phyloP scores from a whole-genome alignment of 768 basidiomycete species.

The Rhodotorula babjevae region DNA sequence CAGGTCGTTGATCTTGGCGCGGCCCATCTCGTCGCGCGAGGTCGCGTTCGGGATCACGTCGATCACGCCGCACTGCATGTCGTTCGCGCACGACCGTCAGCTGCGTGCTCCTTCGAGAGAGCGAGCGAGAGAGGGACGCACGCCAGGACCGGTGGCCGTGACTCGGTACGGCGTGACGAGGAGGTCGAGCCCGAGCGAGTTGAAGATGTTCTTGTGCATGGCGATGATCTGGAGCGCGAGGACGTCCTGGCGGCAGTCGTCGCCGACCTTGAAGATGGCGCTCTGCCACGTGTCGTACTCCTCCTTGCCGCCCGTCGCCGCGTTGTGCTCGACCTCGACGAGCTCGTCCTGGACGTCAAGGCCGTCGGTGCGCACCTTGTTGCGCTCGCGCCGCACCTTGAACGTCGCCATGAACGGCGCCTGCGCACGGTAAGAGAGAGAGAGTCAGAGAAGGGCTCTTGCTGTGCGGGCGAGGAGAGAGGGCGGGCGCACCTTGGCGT shows the following conservation, averaged over 20 bases:
- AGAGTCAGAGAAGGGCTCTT: not conserved
- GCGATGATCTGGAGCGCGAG: slow-evolving; percentile 94
- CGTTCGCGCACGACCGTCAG: no score
- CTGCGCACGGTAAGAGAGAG: slow-evolving; percentile 51
- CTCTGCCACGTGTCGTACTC: slow-evolving; percentile 88
- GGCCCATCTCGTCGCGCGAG: slow-evolving; percentile 97
- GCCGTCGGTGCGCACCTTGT: slow-evolving; percentile 13
- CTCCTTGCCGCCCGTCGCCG: slow-evolving; percentile 41
- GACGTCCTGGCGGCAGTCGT: slow-evolving; percentile 98
- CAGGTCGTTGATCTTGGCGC: slow-evolving; percentile 94
- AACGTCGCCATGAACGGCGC: slow-evolving; percentile 99
- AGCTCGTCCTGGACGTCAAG: slow-evolving; percentile 35
- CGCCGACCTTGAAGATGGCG: slow-evolving; percentile 99
- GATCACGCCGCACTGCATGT: slow-evolving; percentile 82
- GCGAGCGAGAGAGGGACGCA: slow-evolving; percentile 50
- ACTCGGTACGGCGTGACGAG: slow-evolving; percentile 96
- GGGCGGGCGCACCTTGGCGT: slow-evolving; percentile 70
- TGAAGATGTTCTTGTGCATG: slow-evolving; percentile 99
- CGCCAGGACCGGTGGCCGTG: slow-evolving; percentile 92
- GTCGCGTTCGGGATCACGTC: slow-evolving; percentile 98
- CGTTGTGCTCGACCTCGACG: slow-evolving; percentile 48
- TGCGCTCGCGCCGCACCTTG: slow-evolving; percentile 81
- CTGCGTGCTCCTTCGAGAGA: no score
- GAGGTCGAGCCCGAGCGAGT: slow-evolving; percentile 74
- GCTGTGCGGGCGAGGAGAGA: not conserved